Evolutionary conservation across 1,284 basidiomycete species (phyloP).

Genomic region (Sphagnurus paluster): DNA sequence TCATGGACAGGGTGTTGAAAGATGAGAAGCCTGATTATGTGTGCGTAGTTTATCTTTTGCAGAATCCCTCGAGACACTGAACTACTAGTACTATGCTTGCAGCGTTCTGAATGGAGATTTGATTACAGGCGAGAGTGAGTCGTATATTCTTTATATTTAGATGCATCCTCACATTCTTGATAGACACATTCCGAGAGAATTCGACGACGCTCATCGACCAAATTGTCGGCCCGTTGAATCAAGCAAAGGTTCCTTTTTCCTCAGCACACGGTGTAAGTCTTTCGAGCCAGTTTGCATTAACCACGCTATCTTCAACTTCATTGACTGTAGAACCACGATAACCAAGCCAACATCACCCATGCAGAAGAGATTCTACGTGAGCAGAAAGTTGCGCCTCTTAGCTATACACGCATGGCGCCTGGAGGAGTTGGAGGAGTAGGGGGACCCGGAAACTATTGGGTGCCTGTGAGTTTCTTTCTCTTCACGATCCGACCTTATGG

Average conservation of each 20-base stretch:
- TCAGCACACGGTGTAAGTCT: slow-evolving; percentile 55
- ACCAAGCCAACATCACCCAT: slow-evolving; percentile 66
- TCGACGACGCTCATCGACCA: slow-evolving; percentile 49
- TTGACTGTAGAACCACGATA: slow-evolving; percentile 78
- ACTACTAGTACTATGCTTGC: not conserved
- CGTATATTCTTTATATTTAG: slow-evolving; percentile 5
- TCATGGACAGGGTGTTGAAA: slow-evolving; percentile 53
- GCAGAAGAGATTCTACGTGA: slow-evolving; percentile 59
- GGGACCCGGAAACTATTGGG: slow-evolving; percentile 72
- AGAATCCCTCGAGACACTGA: not conserved
- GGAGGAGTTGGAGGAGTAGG: slow-evolving; percentile 57
- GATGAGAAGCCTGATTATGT: slow-evolving; percentile 64
- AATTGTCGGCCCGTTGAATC: slow-evolving; percentile 50
- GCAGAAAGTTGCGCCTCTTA: slow-evolving; percentile 52
- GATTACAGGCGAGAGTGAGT: slow-evolving; percentile 65
- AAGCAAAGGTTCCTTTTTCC: slow-evolving; percentile 49
- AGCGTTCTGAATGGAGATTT: slow-evolving; percentile 67
- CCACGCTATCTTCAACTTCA: not conserved
- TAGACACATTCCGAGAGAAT: slow-evolving; percentile 65
- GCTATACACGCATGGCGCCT: slow-evolving; percentile 61
- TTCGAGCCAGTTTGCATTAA: not conserved
- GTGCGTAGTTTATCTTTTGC: slow-evolving; percentile 37
- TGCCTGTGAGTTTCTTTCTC: slow-evolving; percentile 47
- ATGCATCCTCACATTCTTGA: not conserved
- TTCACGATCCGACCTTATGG: too few species aligned